Conservation (phyloP, 2,329 filamentous ascomycete genomes). For the Neurospora crassa region DNA sequence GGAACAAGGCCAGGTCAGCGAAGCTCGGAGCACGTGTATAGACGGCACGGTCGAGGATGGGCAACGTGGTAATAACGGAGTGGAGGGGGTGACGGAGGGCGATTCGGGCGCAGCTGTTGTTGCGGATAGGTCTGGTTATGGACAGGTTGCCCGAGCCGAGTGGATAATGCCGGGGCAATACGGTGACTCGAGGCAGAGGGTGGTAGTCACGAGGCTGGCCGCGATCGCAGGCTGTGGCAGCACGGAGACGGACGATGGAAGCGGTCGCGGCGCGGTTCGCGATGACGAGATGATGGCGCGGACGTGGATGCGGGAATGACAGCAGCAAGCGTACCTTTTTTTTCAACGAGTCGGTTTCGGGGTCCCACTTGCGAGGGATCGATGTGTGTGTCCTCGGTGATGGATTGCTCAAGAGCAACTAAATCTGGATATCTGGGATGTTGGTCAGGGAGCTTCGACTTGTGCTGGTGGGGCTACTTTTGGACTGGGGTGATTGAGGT, state of each 20-base stretch:
- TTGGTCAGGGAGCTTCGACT: constrained; percentile 60
- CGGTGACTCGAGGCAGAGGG: background rate
- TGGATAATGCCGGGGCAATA: background rate
- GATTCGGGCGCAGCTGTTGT: background rate
- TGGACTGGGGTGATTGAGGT: constrained; percentile 32
- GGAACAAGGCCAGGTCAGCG: background rate
- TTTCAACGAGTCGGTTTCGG: constrained; percentile 81
- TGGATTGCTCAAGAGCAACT: constrained; percentile 78
- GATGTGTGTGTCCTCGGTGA: constrained; percentile 88
- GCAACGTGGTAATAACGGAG: background rate
- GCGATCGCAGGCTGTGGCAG: background rate
- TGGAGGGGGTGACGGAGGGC: background rate
- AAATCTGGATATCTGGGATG: constrained; percentile 91
- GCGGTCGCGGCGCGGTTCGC: background rate
- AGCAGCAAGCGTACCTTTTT: constrained; percentile 46
- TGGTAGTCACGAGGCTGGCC: background rate
- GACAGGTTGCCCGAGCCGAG: background rate
- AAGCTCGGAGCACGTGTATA: background rate
- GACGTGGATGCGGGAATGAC: constrained; percentile 1
- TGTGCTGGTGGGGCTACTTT: constrained; percentile 50
- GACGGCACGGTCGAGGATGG: background rate
- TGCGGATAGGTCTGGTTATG: background rate
- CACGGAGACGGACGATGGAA: background rate
- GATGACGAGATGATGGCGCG: background rate
- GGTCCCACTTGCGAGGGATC: constrained; percentile 77